phyloP scores from a whole-genome alignment of 352 stramenopile species.

The Phytopythium sindhum region DNA sequence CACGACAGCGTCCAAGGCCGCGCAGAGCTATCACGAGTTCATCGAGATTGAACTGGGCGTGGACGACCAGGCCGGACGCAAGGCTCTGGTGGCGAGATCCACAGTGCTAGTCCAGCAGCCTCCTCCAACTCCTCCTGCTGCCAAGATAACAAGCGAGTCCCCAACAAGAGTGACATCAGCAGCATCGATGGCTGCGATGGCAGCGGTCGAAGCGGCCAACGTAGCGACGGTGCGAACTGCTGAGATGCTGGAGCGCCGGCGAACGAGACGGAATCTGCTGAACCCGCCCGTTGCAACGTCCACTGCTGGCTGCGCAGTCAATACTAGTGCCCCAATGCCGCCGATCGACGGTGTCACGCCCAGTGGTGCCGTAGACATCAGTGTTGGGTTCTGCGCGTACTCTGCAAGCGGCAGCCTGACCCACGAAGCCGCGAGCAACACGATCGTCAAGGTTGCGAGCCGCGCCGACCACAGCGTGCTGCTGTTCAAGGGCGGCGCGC shows the following conservation, averaged over 20 bases:
- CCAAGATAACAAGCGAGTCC: slow-evolving; percentile 5
- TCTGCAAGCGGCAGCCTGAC: slow-evolving; percentile 2
- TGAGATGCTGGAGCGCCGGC: slow-evolving; percentile 20
- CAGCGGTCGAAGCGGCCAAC: slow-evolving; percentile 29
- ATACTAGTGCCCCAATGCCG: background rate
- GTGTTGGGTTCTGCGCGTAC: background rate
- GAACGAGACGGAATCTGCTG: background rate
- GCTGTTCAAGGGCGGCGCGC: slow-evolving; percentile 41
- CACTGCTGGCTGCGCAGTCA: background rate
- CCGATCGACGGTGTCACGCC: background rate
- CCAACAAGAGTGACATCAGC: slow-evolving; percentile 2
- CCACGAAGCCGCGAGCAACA: slow-evolving; percentile 17
- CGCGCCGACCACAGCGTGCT: slow-evolving; percentile 38
- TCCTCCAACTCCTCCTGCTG: background rate
- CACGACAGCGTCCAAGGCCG: slow-evolving; percentile 7
- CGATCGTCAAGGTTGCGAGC: slow-evolving; percentile 37
- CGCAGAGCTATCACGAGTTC: slow-evolving; percentile 32
- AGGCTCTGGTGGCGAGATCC: slow-evolving; percentile 26
- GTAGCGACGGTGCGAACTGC: slow-evolving; percentile 14
- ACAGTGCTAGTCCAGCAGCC: slow-evolving; percentile 15
- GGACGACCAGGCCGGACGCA: slow-evolving; percentile 6
- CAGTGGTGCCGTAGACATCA: background rate
- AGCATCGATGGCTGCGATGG: slow-evolving; percentile 20
- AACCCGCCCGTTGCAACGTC: background rate
- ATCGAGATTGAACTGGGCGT: slow-evolving; percentile 24